Evolutionary conservation across 176 grass and related monocot species (phyloP).

Genomic region (Oryza punctata): DNA sequence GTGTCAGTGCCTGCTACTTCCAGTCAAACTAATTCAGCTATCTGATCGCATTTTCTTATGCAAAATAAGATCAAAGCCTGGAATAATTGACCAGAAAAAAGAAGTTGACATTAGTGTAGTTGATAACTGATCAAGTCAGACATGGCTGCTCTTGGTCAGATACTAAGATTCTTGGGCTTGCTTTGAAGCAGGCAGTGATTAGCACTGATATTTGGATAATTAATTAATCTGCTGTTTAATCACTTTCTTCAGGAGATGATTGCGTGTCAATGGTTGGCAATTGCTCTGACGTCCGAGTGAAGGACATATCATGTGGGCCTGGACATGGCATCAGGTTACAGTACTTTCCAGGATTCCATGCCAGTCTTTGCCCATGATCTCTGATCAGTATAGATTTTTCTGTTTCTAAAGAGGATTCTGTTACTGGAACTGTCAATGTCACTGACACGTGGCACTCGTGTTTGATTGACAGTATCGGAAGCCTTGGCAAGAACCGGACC

Average conservation of each 20-base stretch:
- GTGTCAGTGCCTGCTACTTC: neutral
- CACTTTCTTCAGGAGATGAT: constrained; percentile 66
- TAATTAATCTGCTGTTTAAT: neutral
- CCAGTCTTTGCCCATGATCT: neutral
- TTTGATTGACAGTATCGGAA: constrained; percentile 60
- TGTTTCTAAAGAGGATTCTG: neutral
- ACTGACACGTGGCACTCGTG: neutral
- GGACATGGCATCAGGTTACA: constrained; percentile 92
- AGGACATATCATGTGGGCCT: constrained; percentile 70
- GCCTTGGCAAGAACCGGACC: constrained; percentile 74
- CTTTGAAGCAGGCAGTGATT: neutral
- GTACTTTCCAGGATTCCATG: neutral
- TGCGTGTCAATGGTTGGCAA: constrained; percentile 82
- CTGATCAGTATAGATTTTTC: neutral
- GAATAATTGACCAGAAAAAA: constrained; percentile 15
- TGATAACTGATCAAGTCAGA: neutral
- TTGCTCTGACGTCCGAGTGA: constrained; percentile 60
- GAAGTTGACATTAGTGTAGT: neutral
- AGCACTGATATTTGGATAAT: neutral
- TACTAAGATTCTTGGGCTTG: neutral
- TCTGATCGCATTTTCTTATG: neutral
- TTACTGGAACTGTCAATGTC: neutral
- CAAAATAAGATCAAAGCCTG: constrained; percentile 17
- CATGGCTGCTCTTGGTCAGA: neutral
- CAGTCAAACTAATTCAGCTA: neutral